phyloP scores from a whole-genome alignment of 2,329 filamentous ascomycete species.

The Exophiala calicioides region DNA sequence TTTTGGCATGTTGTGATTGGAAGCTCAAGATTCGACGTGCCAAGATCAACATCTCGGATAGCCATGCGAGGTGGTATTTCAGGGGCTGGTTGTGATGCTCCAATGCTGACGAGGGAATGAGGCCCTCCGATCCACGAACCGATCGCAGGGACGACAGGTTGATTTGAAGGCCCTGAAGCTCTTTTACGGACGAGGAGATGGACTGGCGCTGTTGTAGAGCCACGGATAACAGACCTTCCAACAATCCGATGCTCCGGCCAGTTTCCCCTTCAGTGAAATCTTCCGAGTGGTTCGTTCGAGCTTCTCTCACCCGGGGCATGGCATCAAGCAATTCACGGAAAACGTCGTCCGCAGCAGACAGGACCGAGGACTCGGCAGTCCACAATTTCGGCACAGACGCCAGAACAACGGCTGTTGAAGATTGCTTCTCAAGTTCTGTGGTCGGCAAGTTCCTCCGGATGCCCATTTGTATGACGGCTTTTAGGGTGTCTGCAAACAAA shows the following conservation, averaged over 20 bases:
- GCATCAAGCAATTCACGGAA: slow-evolving; percentile 79
- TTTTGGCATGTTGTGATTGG: slow-evolving; percentile 65
- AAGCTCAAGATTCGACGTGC: slow-evolving; percentile 63
- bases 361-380: slow-evolving; percentile 27
- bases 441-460: slow-evolving; percentile 79
- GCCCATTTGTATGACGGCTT: slow-evolving; percentile 82
- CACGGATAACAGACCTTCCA: slow-evolving; percentile 77
- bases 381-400: slow-evolving; percentile 53
- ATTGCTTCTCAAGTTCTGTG: slow-evolving; percentile 71
- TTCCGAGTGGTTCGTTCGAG: slow-evolving; percentile 72
- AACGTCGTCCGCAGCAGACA: slow-evolving; percentile 63
- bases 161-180: slow-evolving; percentile 34
- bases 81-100: slow-evolving; percentile 24
- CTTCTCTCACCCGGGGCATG: slow-evolving; percentile 66
- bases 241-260: slow-evolving; percentile 72
- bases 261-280: slow-evolving; percentile 83
- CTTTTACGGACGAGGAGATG: slow-evolving; percentile 37
- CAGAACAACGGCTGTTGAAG: slow-evolving; percentile 69
- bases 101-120: not conserved
- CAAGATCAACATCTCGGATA: slow-evolving; percentile 67
- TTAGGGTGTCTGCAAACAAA: slow-evolving; percentile 84
- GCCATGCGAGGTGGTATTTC: slow-evolving; percentile 52
- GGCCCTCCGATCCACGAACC: not conserved
- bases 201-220: slow-evolving; percentile 42
- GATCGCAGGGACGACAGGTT: slow-evolving; percentile 11